Evolutionary conservation across 2,329 filamentous ascomycete species (phyloP).

Genomic region (Exophiala spinifera): DNA sequence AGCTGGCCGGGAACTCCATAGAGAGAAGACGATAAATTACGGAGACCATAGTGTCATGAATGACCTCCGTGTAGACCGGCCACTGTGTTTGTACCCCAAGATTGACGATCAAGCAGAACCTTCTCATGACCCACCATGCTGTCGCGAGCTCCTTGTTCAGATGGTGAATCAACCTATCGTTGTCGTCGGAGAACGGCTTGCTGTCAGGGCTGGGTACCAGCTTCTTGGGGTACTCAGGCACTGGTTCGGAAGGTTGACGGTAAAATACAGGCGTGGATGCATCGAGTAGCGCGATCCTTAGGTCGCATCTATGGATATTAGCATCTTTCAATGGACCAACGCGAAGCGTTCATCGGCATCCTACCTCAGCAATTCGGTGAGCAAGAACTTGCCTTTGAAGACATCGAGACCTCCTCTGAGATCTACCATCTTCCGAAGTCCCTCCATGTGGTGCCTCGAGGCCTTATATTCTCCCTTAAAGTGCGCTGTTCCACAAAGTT

Average conservation of each 20-base stretch:
- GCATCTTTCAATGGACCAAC: too few relatives aligned
- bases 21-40: constrained; percentile 43
- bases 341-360: too few relatives aligned
- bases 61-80: constrained; percentile 25
- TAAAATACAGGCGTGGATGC: constrained; percentile 32
- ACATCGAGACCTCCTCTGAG: constrained; percentile 38
- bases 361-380: constrained; percentile 38
- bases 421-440: constrained; percentile 39
- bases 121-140: constrained; percentile 30
- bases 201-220: constrained; percentile 2
- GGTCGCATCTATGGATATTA: constrained; percentile 27
- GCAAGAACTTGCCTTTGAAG: constrained; percentile 37
- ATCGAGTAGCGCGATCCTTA: constrained; percentile 31
- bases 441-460: constrained; percentile 37
- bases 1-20: constrained; percentile 32
- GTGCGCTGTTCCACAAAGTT: constrained; percentile 34
- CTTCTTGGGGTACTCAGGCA: constrained; percentile 27
- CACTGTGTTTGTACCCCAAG: constrained; percentile 26
- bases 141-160: constrained; percentile 25
- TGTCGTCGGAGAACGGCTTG: background rate
- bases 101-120: constrained; percentile 33
- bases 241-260: constrained; percentile 24
- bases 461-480: constrained; percentile 32
- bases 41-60: constrained; percentile 38
- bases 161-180: constrained; percentile 14